phyloP scores from a whole-genome alignment of 257 asterid genomes.

The Datura wrightii region DNA sequence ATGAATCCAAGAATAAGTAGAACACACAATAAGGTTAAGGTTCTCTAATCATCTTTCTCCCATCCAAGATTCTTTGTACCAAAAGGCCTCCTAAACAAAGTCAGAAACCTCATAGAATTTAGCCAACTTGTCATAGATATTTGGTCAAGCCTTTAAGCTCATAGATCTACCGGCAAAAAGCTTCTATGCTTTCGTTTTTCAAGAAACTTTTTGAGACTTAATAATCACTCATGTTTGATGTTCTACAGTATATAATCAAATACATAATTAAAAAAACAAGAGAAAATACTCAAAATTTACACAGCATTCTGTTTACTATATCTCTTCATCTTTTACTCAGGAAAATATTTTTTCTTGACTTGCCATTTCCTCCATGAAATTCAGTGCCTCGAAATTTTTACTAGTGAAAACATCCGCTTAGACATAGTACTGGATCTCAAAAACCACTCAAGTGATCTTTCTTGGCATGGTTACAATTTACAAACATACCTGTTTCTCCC shows the following conservation, averaged over 20 bases:
- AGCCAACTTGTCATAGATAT: not conserved
- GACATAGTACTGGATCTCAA: too few relatives aligned
- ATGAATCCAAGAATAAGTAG: not conserved
- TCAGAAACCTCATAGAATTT: not conserved
- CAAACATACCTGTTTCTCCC: not conserved
- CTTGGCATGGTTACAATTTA: not conserved
- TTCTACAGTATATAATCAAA: slow-evolving; percentile 2
- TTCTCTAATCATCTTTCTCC: not conserved
- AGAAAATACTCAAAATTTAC: not conserved
- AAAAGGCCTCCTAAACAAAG: slow-evolving; percentile 24
- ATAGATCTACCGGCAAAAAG: not conserved
- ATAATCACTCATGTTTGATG: not conserved
- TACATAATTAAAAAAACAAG: not conserved
- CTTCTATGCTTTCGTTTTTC: not conserved
- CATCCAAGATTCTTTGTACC: not conserved
- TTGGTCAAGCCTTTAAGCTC: not conserved
- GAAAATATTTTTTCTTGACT: not conserved
- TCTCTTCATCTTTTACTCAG: slow-evolving; percentile 6
- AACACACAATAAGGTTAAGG: not conserved
- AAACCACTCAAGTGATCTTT: not conserved
- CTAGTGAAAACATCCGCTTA: not conserved
- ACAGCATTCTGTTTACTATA: not conserved
- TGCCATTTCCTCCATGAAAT: not conserved
- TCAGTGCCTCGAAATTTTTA: not conserved
- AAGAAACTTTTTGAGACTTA: not conserved